Evolutionary conservation across 192 early-diverging fungal species (phyloP).

Genomic region (Backusella mclennaniae): DNA sequence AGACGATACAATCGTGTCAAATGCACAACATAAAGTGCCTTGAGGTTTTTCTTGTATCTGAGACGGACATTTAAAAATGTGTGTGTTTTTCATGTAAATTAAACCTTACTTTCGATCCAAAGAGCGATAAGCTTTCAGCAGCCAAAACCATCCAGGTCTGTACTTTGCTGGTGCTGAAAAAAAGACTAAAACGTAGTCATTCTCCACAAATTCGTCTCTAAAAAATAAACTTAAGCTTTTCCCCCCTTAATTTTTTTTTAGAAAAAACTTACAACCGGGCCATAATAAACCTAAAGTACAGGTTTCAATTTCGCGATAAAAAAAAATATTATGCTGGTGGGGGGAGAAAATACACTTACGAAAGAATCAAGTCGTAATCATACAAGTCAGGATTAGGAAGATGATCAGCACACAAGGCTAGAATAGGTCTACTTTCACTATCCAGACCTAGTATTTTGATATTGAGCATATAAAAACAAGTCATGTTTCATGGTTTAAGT

Average conservation of each 20-base stretch:
- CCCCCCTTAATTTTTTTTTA: neutral
- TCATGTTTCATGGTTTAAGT: neutral
- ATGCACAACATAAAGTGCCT: conserved; percentile 89
- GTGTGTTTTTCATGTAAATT: neutral
- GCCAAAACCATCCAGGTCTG: conserved; percentile 82
- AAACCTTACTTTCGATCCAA: conserved; percentile 69
- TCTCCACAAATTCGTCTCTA: conserved; percentile 84
- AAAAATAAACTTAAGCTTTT: conserved; percentile 42
- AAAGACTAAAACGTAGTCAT: conserved; percentile 87
- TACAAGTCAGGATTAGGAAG: conserved; percentile 82
- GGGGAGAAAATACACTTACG: conserved; percentile 39
- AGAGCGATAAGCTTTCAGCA: conserved; percentile 81
- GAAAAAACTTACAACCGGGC: conserved; percentile 30
- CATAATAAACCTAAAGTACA: conserved; percentile 26
- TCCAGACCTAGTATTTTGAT: conserved; percentile 66
- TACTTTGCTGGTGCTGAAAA: conserved; percentile 77
- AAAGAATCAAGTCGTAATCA: conserved; percentile 83
- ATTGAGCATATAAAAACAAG: neutral
- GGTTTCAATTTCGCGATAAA: neutral
- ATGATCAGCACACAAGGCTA: conserved; percentile 80
- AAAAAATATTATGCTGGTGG: too few species aligned
- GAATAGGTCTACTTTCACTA: conserved; percentile 76
- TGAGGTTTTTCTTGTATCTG: conserved; percentile 89
- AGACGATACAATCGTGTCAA: conserved; percentile 82
- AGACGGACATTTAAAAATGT: neutral